These are phyloP conservation scores for Claviceps citrina DNA, from an alignment of 2,329 filamentous ascomycete genomes.

Conservation along the genomic window DNA sequence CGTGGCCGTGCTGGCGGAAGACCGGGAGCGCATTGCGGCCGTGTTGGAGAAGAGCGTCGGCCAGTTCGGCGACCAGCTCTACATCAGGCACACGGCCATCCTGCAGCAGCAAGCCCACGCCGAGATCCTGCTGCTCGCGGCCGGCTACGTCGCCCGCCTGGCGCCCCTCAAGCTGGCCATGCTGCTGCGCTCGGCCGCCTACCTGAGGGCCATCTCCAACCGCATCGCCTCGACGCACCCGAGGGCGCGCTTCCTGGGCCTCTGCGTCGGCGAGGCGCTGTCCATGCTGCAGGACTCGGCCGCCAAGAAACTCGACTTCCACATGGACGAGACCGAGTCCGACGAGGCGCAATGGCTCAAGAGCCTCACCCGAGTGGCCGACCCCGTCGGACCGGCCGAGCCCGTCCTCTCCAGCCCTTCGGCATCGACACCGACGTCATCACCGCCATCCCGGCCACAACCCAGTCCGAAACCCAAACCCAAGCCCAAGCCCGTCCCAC, in stretches of 20 bases:
- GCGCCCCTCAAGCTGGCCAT: conserved; percentile 51
- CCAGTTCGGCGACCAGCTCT: conserved; percentile 73
- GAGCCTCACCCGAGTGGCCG: conserved; percentile 43
- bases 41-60: conserved; percentile 53
- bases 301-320: conserved; percentile 65
- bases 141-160: conserved; percentile 57
- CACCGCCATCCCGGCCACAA: background rate
- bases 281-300: conserved; percentile 49
- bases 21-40: conserved; percentile 33
- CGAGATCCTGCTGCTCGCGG: conserved; percentile 61
- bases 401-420: conserved; percentile 24
- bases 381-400: conserved; percentile 44
- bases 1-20: conserved; percentile 41
- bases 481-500: conserved; percentile 7
- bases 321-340: conserved; percentile 61
- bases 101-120: conserved; percentile 78
- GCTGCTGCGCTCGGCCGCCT: conserved; percentile 54
- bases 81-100: conserved; percentile 72
- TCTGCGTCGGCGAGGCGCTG: conserved; percentile 66
- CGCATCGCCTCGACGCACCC: conserved; percentile 62
- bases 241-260: conserved; percentile 67
- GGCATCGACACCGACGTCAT: background rate
- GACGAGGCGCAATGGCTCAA: conserved; percentile 66
- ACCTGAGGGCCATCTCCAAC: conserved; percentile 71
- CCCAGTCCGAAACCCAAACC: background rate